These are phyloP conservation scores for Kalaharituber pfeilii DNA, from an alignment of 2,329 filamentous ascomycete species.

Conservation along the genomic window DNA sequence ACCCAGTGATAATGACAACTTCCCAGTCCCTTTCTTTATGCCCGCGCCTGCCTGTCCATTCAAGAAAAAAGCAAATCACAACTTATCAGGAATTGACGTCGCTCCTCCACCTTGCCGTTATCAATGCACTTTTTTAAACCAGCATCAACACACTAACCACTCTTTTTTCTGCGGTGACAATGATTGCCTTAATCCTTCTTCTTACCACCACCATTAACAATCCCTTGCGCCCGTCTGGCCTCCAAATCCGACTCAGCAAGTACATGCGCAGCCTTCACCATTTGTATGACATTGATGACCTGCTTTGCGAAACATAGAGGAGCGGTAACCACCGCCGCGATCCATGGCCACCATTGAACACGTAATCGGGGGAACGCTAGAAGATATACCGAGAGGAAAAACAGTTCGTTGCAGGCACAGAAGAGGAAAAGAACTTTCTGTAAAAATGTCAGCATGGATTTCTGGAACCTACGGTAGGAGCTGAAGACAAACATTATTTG, in stretches of 20 bases:
- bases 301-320: conserved; percentile 88
- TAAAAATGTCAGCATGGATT: conserved; percentile 2
- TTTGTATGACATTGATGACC: conserved; percentile 80
- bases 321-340: conserved; percentile 60
- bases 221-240: conserved; percentile 33
- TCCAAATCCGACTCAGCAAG: conserved; percentile 77
- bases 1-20: not conserved
- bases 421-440: conserved; percentile 81
- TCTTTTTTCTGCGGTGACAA: no score
- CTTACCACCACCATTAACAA: not conserved
- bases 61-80: not conserved
- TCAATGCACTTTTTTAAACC: no score
- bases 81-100: no score
- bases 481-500: conserved; percentile 60
- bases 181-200: not conserved
- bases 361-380: conserved; percentile 87
- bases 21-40: not conserved
- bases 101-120: no score
- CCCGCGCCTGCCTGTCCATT: not conserved
- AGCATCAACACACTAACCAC: no score
- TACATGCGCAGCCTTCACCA: conserved; percentile 83
- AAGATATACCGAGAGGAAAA: conserved; percentile 96
- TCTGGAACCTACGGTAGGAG: conserved; percentile 1
- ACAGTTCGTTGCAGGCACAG: conserved; percentile 82
- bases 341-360: conserved; percentile 48